These are phyloP conservation scores for Pholiota molesta DNA, from an alignment of 768 basidiomycete genomes.

Conservation along the genomic window DNA sequence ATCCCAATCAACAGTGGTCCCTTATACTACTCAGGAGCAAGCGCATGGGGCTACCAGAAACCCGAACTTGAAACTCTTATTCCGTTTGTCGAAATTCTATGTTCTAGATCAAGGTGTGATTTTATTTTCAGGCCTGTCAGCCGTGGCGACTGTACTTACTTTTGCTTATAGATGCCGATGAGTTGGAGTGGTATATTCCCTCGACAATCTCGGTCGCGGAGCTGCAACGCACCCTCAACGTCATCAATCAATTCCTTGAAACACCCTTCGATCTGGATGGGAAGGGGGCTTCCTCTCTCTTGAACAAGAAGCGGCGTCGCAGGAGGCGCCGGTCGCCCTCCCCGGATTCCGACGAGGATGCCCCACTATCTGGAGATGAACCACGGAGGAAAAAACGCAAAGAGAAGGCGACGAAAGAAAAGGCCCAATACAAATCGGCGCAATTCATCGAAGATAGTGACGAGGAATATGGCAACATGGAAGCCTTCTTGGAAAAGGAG, in stretches of 20 bases:
- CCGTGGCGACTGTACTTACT: not conserved
- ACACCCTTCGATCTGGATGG: conserved; percentile 81
- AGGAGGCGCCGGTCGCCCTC: conserved; percentile 55
- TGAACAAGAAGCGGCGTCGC: conserved; percentile 64
- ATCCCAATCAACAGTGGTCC: conserved; percentile 57
- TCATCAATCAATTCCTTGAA: conserved; percentile 84
- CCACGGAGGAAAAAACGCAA: conserved; percentile 55
- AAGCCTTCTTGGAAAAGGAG: conserved; percentile 82
- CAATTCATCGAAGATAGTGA: conserved; percentile 94
- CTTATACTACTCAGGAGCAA: conserved; percentile 72
- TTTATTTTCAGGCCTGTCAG: conserved; percentile 6
- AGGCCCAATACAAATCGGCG: conserved; percentile 76
- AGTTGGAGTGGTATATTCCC: conserved; percentile 87
- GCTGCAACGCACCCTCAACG: conserved; percentile 66
- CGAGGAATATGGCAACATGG: conserved; percentile 78
- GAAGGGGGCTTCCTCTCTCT: conserved; percentile 71
- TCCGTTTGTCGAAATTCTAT: conserved; percentile 77
- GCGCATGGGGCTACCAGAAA: conserved; percentile 80
- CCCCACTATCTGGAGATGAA: conserved; percentile 36
- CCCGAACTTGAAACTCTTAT: conserved; percentile 79
- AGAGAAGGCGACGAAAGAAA: conserved; percentile 67
- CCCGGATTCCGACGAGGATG: conserved; percentile 47
- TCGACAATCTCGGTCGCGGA: conserved; percentile 66
- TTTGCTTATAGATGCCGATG: conserved; percentile 54
- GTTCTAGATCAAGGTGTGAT: conserved; percentile 74